Conservation (phyloP, 345 rosid species). For the Anastatica hierochuntica region DNA sequence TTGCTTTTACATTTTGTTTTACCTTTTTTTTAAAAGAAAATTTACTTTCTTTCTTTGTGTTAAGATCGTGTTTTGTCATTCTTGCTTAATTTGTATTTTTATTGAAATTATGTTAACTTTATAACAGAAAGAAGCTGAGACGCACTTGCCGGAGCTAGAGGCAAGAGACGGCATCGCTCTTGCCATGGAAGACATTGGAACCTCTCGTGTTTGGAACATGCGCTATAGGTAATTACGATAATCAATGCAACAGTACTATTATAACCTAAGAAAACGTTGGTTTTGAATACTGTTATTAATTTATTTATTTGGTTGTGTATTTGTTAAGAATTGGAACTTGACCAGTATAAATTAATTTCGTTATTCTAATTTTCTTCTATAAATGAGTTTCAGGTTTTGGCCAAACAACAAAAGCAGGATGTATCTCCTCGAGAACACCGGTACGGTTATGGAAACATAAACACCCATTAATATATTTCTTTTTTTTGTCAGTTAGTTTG, state of each 20-base stretch:
- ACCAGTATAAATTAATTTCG: too few species aligned
- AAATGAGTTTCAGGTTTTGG: constrained; percentile 82
- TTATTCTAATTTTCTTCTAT: too few species aligned
- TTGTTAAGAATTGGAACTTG: too few species aligned
- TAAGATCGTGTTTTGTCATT: neutral
- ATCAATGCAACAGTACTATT: too few species aligned
- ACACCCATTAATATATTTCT: neutral
- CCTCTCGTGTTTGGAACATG: constrained; percentile 97
- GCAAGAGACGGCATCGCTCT: constrained; percentile 94
- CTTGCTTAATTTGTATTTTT: neutral
- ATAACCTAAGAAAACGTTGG: too few species aligned
- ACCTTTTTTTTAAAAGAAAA: neutral
- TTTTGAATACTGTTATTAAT: too few species aligned
- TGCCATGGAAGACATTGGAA: constrained; percentile 98
- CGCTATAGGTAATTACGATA: constrained; percentile 57
- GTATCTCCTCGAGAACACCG: constrained; percentile 98
- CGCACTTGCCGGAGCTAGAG: constrained; percentile 90
- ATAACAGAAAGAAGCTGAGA: constrained; percentile 88
- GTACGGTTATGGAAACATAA: constrained; percentile 23
- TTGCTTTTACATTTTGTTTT: constrained; percentile 11
- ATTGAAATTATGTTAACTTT: too few species aligned
- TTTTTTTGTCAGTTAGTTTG: too few species aligned
- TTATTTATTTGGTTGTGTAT: too few species aligned
- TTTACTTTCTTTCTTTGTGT: neutral
- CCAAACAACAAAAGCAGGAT: constrained; percentile 99